A percentile compares a stretch with the other conserved stretches of the same genome.
These are phyloP conservation scores for Pseudogymnoascus sp. DNA, from an alignment of 2,329 filamentous ascomycete species.

Conservation along the genomic window DNA sequence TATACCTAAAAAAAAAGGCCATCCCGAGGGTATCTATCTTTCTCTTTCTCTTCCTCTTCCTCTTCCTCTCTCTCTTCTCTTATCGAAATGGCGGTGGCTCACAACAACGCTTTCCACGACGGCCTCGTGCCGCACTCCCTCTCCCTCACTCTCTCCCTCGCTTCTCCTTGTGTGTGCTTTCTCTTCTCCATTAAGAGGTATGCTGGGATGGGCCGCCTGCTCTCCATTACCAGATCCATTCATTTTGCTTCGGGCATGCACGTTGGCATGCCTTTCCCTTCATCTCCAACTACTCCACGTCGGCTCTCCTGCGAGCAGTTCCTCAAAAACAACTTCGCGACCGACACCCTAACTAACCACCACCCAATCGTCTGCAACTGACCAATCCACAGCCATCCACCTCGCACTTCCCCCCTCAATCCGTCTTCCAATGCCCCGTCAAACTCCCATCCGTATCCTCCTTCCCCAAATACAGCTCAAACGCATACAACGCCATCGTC, in stretches of 20 bases:
- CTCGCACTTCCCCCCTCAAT: no score
- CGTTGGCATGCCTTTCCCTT: neutral
- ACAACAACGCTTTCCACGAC: neutral
- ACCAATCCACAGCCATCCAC: no score
- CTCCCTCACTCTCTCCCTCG: neutral
- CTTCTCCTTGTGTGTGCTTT: neutral
- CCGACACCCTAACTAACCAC: neutral
- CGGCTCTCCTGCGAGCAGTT: neutral
- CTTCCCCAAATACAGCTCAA: constrained; percentile 81
- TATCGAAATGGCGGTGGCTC: neutral
- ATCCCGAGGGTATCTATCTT: constrained; percentile 5
- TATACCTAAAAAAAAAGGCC: constrained; percentile 5
- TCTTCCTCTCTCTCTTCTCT: neutral
- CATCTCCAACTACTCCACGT: neutral
- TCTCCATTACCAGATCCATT: neutral
- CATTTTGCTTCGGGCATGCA: neutral
- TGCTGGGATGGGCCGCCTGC: neutral
- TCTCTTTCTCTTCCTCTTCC: neutral
- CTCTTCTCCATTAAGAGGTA: neutral
- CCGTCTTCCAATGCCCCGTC: constrained; percentile 84
- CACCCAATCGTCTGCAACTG: neutral
- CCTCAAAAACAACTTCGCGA: neutral
- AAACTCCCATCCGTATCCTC: constrained; percentile 67
- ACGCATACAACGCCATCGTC: constrained; percentile 81
- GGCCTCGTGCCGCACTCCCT: neutral